Evolutionary conservation across 306 rosid species (phyloP).

Genomic region (Vicia sativa): DNA sequence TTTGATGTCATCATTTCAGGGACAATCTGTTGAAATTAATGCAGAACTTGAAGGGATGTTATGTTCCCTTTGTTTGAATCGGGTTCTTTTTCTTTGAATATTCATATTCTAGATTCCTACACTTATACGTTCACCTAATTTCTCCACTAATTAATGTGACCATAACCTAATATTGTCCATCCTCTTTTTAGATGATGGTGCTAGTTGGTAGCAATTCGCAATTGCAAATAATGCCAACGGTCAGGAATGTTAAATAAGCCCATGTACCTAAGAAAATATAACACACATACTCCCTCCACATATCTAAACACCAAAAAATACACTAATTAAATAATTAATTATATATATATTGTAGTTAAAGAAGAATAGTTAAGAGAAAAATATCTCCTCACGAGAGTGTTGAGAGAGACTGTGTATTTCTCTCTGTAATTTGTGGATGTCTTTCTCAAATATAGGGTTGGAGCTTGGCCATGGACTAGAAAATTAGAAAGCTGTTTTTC

Average conservation of each 20-base stretch:
- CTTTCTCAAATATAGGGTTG: too few species aligned
- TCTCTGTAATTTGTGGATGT: too few species aligned
- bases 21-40: constrained; percentile 14
- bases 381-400: too few species aligned
- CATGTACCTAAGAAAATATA: not conserved
- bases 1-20: constrained; percentile 35
- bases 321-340: too few species aligned
- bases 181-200: constrained; percentile 11
- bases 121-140: constrained; percentile 35
- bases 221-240: not conserved
- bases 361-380: too few species aligned
- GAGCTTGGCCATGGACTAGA: too few species aligned
- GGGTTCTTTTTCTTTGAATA: not conserved
- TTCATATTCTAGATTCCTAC: constrained; percentile 1
- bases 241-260: not conserved
- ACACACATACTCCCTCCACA: not conserved
- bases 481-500: too few species aligned
- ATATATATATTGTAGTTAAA: too few species aligned
- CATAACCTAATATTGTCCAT: constrained; percentile 21
- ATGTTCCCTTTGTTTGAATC: constrained; percentile 3
- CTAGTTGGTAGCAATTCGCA: not conserved
- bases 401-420: too few species aligned
- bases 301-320: too few species aligned
- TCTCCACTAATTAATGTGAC: constrained; percentile 31
- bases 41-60: constrained; percentile 15